These are phyloP conservation scores for Penstemon davidsonii DNA, from an alignment of 257 asterid species.

Conservation along the genomic window DNA sequence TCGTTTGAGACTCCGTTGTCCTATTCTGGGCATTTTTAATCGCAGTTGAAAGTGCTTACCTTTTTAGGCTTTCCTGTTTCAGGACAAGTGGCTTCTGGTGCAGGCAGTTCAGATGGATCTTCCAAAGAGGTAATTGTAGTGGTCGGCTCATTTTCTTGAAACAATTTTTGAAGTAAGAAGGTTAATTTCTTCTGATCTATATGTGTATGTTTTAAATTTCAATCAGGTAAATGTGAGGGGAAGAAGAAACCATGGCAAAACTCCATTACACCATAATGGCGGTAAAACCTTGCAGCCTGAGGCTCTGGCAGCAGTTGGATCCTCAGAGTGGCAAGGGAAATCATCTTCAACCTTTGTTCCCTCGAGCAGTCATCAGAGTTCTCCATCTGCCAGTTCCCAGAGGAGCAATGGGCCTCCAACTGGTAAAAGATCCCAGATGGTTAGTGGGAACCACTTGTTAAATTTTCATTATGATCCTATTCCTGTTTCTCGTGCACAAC, in stretches of 20 bases:
- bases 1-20: neutral
- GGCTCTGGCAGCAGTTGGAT: conserved; percentile 30
- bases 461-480: conserved; percentile 87
- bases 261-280: conserved; percentile 29
- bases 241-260: conserved; percentile 30
- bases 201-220: neutral
- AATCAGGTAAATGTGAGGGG: conserved; percentile 52
- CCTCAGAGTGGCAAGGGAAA: conserved; percentile 35
- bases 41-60: conserved; percentile 5
- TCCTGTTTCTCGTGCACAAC: conserved; percentile 60
- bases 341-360: conserved; percentile 33
- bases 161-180: neutral
- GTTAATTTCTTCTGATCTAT: neutral
- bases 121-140: conserved; percentile 54
- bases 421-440: conserved; percentile 60
- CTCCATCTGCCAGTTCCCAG: conserved; percentile 40
- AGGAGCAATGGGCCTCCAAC: conserved; percentile 43
- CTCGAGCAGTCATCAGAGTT: conserved; percentile 29
- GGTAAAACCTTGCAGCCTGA: conserved; percentile 40
- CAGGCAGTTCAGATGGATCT: conserved; percentile 45
- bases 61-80: conserved; percentile 14
- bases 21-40: conserved; percentile 6
- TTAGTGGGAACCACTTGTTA: conserved; percentile 82
- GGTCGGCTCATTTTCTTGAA: neutral
- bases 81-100: conserved; percentile 44